A percentile compares a stretch with the other conserved stretches of the same genome.
phyloP scores from a whole-genome alignment of 2,329 filamentous ascomycete genomes.

The Ampelomyces quisqualis region DNA sequence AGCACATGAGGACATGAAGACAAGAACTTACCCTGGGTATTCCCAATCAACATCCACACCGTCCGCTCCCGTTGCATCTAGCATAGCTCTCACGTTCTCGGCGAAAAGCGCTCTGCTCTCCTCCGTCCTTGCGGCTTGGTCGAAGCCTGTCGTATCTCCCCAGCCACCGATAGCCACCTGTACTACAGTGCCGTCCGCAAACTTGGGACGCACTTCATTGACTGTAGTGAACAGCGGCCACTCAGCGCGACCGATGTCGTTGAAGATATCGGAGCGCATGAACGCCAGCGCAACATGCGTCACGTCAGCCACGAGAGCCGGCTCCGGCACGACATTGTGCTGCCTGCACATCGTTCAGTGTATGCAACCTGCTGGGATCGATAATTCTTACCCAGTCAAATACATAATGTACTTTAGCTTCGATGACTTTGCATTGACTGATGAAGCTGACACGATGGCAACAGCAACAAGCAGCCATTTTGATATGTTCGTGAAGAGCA shows the following conservation, averaged over 20 bases:
- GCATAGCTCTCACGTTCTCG: constrained; percentile 63
- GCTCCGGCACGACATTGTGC: constrained; percentile 29
- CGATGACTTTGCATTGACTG: too few relatives aligned
- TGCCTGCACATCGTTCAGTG: constrained; percentile 19
- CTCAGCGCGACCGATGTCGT: constrained; percentile 16
- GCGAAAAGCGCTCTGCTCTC: constrained; percentile 57
- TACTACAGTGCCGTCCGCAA: constrained; percentile 31
- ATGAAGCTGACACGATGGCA: too few relatives aligned
- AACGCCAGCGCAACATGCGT: constrained; percentile 38
- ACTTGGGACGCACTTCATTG: constrained; percentile 44
- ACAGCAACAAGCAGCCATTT: too few relatives aligned
- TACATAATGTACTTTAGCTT: too few relatives aligned
- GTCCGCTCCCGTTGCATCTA: constrained; percentile 61
- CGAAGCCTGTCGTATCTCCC: constrained; percentile 67
- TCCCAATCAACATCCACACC: constrained; percentile 68
- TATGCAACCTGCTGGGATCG: too few relatives aligned
- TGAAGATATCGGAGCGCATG: constrained; percentile 34
- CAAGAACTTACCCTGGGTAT: constrained; percentile 45
- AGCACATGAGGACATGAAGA: neutral
- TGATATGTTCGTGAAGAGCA: too few relatives aligned
- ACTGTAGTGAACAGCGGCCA: constrained; percentile 35
- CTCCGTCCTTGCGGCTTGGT: constrained; percentile 55
- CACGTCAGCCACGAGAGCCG: constrained; percentile 15
- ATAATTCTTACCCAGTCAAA: too few relatives aligned
- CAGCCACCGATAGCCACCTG: constrained; percentile 73